Evolutionary conservation across 257 asterid species (phyloP), one percentile per base, ranked within the genome.

Genomic region (Lithospermum erythrorhizon): DNA sequence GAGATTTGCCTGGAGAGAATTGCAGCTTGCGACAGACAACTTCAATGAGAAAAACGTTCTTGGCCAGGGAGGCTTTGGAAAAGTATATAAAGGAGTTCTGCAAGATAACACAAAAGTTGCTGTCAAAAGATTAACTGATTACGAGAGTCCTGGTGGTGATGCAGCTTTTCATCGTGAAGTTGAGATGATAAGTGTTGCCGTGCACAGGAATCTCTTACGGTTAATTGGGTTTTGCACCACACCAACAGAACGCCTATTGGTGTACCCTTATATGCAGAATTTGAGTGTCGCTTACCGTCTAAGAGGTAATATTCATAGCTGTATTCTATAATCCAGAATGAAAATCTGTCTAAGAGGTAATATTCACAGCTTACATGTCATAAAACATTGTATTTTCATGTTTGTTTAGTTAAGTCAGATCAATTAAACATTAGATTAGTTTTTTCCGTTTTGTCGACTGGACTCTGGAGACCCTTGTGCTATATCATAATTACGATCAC

Each of bases 181-280:
- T 22, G 96, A 88, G 93, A 83, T 91, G 98, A 90, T 90, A 53
- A 85, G 96, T 65, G 98, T 90, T 29, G 98, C 98, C 58, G 98
- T 91, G 41, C 98, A 91, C 78, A 79, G 82, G 71, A 91, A 91
- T 73, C 95, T 91, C 37, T 76, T 91, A 58, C 76, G 90, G 18
- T 74, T 91, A 55, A 86, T 91, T 14, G 98, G 98, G 48, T 91
- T 88, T 70, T 91, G 98, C 81, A 91, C 98, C 67, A 91, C 98
- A 4, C 94, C 97, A 2, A 88, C 95, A 0, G 97, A 89, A 57
- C 95, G 94, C 62, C 94, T 89, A 23, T 62, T 89, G 70, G 96
- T 89, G 30, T 91, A 91, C 74, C 98, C 98, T 1, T 91, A 75
- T 32, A 91, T 91, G 98, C 95, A 83, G 69, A 91, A 91, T 75